Evolutionary conservation across 2,329 filamentous ascomycete species (phyloP).

Genomic region (Alternaria gaisen): DNA sequence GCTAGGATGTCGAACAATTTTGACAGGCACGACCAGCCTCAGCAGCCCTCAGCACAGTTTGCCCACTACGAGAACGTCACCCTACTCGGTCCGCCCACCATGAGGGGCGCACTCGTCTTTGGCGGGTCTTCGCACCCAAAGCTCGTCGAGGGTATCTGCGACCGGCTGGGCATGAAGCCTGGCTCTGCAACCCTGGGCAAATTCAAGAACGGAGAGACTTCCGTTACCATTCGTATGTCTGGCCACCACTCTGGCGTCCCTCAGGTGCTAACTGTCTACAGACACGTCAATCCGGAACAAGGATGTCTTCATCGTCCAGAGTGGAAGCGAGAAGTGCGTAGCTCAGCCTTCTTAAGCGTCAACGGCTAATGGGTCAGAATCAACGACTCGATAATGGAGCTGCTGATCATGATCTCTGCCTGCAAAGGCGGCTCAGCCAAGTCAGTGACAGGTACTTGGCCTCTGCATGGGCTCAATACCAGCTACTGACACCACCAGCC

Average conservation of each 20-base stretch:
- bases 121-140: conserved; percentile 71
- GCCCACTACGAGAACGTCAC: conserved; percentile 41
- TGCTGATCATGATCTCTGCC: conserved; percentile 98
- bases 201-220: conserved; percentile 75
- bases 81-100: conserved; percentile 54
- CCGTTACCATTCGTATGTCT: conserved; percentile 68
- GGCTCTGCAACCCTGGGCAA: conserved; percentile 70
- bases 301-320: conserved; percentile 98
- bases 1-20: conserved; percentile 38
- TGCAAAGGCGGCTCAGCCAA: conserved; percentile 98
- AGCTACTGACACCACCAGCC: conserved; percentile 60
- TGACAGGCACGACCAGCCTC: conserved; percentile 27
- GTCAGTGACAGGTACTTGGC: conserved; percentile 84
- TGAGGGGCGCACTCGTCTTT: conserved; percentile 74
- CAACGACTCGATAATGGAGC: conserved; percentile 99
- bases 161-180: conserved; percentile 68
- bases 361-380: conserved; percentile 63
- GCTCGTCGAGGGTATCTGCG: conserved; percentile 72
- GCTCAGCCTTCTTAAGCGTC: conserved; percentile 11
- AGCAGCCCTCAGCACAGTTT: conserved; percentile 28
- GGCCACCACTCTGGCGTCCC: conserved; percentile 3
- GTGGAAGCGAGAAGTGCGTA: conserved; percentile 78
- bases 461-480: conserved; percentile 12
- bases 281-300: conserved; percentile 85
- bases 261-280: conserved; percentile 38